These are phyloP conservation scores for Pichia eremophila DNA, from an alignment of 805 yeast species.

Conservation along the genomic window DNA sequence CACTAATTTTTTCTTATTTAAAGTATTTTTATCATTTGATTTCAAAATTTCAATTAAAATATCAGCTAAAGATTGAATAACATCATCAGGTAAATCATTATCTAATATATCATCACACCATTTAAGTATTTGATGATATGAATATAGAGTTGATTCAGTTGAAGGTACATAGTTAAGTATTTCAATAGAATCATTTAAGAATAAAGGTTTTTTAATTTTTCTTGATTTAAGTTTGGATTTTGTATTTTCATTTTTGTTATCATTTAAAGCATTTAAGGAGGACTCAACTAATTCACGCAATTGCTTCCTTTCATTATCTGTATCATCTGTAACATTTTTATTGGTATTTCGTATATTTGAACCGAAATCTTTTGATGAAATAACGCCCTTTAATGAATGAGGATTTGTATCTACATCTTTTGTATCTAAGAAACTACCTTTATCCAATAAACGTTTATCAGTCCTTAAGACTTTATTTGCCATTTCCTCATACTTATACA, in stretches of 20 bases:
- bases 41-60: slow-evolving; percentile 47
- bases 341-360: slow-evolving; percentile 13
- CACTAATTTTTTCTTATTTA: slow-evolving; percentile 38
- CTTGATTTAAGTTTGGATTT: slow-evolving; percentile 3
- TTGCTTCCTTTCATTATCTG: slow-evolving; percentile 13
- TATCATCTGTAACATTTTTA: too few species aligned
- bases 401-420: slow-evolving; percentile 56
- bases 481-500: slow-evolving; percentile 62
- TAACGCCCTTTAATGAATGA: slow-evolving; percentile 58
- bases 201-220: neutral
- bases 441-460: slow-evolving; percentile 43
- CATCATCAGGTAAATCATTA: slow-evolving; percentile 67
- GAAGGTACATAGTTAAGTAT: slow-evolving; percentile 56
- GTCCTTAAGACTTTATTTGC: slow-evolving; percentile 62
- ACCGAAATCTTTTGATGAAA: slow-evolving; percentile 63
- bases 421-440: slow-evolving; percentile 26
- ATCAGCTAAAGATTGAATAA: slow-evolving; percentile 65
- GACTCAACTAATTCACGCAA: neutral
- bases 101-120: slow-evolving; percentile 52
- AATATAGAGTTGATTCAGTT: slow-evolving; percentile 38
- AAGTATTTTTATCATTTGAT: slow-evolving; percentile 33
- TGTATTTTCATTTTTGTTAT: slow-evolving; percentile 7
- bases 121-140: slow-evolving; percentile 47
- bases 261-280: neutral
- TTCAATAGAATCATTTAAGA: slow-evolving; percentile 34